Percentiles rank a stretch among this genome's conserved stretches.
Conservation (phyloP, 176 grass and related monocot genomes). For the Raddia distichophylla region DNA sequence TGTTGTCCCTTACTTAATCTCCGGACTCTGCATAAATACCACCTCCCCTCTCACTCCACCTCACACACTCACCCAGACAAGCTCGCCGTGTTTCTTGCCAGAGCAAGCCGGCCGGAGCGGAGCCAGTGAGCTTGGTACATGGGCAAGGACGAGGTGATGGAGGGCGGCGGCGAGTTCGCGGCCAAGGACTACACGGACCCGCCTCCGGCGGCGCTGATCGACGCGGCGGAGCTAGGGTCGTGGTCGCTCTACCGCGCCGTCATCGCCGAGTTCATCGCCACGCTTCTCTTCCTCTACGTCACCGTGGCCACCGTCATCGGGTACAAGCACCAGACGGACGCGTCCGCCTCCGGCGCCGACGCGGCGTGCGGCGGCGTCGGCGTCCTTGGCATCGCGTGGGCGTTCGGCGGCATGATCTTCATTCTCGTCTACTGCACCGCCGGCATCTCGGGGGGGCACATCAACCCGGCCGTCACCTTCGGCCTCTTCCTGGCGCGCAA, state of each 20-base stretch:
- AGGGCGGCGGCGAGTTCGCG: slow-evolving; percentile 56
- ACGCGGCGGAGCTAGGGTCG: slow-evolving; percentile 64
- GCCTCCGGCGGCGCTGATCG: slow-evolving; percentile 69
- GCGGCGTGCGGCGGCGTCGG: slow-evolving; percentile 76
- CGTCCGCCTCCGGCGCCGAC: neutral
- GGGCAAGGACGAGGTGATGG: slow-evolving; percentile 61
- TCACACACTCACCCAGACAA: neutral
- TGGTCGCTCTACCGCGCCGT: slow-evolving; percentile 92
- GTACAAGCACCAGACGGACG: slow-evolving; percentile 75
- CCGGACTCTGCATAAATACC: slow-evolving; percentile 47
- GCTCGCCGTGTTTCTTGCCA: slow-evolving; percentile 15
- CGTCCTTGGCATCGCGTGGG: slow-evolving; percentile 92
- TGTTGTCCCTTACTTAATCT: slow-evolving; percentile 50
- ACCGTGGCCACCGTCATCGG: slow-evolving; percentile 88
- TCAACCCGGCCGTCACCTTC: slow-evolving; percentile 94
- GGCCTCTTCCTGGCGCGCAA: slow-evolving; percentile 83
- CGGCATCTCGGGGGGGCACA: slow-evolving; percentile 92
- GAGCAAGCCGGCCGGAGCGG: too few species aligned
- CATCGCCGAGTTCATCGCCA: slow-evolving; percentile 94
- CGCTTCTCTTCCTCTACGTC: slow-evolving; percentile 90
- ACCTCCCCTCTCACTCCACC: slow-evolving; percentile 25
- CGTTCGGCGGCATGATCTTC: slow-evolving; percentile 99
- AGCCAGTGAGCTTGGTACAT: neutral
- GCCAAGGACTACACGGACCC: slow-evolving; percentile 94
- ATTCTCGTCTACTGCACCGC: slow-evolving; percentile 99